Evolutionary conservation across 2,329 filamentous ascomycete genomes (phyloP).

Genomic region (Coniochaeta sp.): DNA sequence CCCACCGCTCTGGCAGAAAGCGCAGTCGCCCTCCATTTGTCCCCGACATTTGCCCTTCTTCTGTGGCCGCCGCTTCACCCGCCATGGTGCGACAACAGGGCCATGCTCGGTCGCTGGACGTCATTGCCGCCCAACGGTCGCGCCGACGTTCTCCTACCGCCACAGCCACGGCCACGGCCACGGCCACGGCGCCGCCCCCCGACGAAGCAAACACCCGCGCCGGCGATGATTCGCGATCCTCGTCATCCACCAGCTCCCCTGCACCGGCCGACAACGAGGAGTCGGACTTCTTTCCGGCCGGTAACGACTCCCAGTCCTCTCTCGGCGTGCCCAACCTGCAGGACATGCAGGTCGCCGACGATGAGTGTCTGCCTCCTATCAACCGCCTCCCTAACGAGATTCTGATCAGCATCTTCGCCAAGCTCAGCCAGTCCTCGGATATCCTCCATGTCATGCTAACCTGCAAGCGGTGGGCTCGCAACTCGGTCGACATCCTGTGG

Average conservation of each 20-base stretch:
- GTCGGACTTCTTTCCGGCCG: conserved; percentile 83
- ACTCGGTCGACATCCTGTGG: conserved; percentile 90
- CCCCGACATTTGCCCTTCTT: too few species aligned
- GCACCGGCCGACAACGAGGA: conserved; percentile 77
- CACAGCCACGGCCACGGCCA: neutral
- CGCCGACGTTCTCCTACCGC: conserved; percentile 1
- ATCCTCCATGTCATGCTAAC: conserved; percentile 86
- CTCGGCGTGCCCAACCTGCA: conserved; percentile 73
- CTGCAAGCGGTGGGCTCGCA: conserved; percentile 88
- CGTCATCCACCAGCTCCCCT: conserved; percentile 68
- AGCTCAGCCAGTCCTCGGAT: conserved; percentile 68
- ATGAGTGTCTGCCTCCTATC: conserved; percentile 68
- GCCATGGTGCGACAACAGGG: conserved; percentile 16
- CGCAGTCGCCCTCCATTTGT: too few species aligned
- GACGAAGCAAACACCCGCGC: conserved; percentile 14
- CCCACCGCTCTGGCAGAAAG: too few species aligned
- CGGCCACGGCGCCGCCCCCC: too few species aligned
- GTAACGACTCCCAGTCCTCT: conserved; percentile 91
- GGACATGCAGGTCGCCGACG: conserved; percentile 63
- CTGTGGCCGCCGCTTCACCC: conserved; percentile 6
- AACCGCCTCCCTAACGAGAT: conserved; percentile 87
- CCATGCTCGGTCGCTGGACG: conserved; percentile 18
- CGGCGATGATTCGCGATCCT: conserved; percentile 47
- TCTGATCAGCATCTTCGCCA: conserved; percentile 85
- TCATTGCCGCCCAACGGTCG: conserved; percentile 14